Evolutionary conservation across 176 grass and related monocot species (phyloP).

Genomic region (Oryza meridionalis): DNA sequence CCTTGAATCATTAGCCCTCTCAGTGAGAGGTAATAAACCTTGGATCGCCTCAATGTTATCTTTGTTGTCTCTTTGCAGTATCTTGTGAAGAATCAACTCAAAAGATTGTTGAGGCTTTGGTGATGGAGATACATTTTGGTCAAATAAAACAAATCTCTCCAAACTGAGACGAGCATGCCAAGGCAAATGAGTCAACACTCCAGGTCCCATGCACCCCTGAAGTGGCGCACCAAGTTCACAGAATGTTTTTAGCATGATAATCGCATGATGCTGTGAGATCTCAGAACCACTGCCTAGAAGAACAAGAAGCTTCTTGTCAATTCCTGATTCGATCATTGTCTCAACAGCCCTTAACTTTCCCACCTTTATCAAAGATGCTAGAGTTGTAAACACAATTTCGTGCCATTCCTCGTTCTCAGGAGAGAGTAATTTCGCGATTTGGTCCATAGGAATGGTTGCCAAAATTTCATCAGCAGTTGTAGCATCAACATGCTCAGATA

Average conservation of each 20-base stretch:
- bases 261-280: slow-evolving; percentile 67
- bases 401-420: slow-evolving; percentile 66
- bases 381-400: slow-evolving; percentile 64
- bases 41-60: slow-evolving; percentile 65
- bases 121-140: slow-evolving; percentile 45
- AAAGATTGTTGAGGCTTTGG: slow-evolving; percentile 61
- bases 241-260: slow-evolving; percentile 66
- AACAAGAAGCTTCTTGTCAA: slow-evolving; percentile 77
- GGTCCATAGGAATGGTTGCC: slow-evolving; percentile 63
- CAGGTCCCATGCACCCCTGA: slow-evolving; percentile 60
- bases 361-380: slow-evolving; percentile 58
- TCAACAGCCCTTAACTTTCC: slow-evolving; percentile 68
- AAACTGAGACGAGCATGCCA: slow-evolving; percentile 74
- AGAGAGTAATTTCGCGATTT: slow-evolving; percentile 62
- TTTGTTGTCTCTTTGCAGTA: slow-evolving; percentile 63
- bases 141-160: slow-evolving; percentile 71
- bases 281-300: slow-evolving; percentile 67
- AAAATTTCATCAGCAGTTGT: slow-evolving; percentile 60
- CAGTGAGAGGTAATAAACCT: slow-evolving; percentile 66
- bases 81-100: slow-evolving; percentile 57
- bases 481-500: slow-evolving; percentile 60
- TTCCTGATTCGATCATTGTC: slow-evolving; percentile 62
- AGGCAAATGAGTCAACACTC: slow-evolving; percentile 64
- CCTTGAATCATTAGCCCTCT: slow-evolving; percentile 67
- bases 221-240: slow-evolving; percentile 67